A percentile compares a stretch with the other conserved stretches of the same genome.
phyloP scores from a whole-genome alignment of 2,329 filamentous ascomycete species.

The Pseudocercospora fuligena region DNA sequence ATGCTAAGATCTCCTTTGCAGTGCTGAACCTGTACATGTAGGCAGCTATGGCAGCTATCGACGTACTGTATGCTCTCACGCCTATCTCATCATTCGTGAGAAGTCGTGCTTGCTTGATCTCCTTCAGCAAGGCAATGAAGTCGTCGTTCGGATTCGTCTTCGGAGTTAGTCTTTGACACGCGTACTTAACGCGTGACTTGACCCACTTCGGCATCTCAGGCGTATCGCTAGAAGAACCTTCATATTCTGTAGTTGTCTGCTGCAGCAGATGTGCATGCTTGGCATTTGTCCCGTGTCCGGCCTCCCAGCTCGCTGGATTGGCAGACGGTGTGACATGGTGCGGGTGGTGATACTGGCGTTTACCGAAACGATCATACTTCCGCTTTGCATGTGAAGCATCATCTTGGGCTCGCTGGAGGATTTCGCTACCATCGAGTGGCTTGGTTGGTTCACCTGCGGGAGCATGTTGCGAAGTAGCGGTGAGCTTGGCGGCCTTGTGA shows the following conservation, averaged over 20 bases:
- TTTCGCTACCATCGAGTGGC: conserved; percentile 17
- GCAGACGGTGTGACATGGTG: conserved; percentile 24
- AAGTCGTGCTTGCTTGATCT: conserved; percentile 72
- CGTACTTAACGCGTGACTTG: conserved; percentile 67
- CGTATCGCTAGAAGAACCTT: conserved; percentile 53
- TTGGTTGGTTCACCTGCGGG: conserved; percentile 16
- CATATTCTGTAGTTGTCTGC: conserved; percentile 76
- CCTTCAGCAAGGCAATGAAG: conserved; percentile 76
- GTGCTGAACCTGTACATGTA: conserved; percentile 68
- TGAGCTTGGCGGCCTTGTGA: conserved; percentile 13
- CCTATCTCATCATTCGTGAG: conserved; percentile 78
- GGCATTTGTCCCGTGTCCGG: conserved; percentile 38
- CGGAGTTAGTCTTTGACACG: conserved; percentile 79
- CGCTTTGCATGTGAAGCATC: conserved; percentile 32
- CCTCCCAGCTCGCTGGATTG: conserved; percentile 35
- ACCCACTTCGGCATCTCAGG: conserved; percentile 75
- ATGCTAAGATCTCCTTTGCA: conserved; percentile 47
- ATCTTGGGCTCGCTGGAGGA: conserved; percentile 61
- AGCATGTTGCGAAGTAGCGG: conserved; percentile 16
- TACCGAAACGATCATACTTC: conserved; percentile 32
- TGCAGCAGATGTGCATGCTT: conserved; percentile 59
- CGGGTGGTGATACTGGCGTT: conserved; percentile 31
- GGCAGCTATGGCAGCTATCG: conserved; percentile 80
- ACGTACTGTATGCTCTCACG: conserved; percentile 82
- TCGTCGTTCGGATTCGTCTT: conserved; percentile 70